Base-by-base conservation (phyloP, 805 yeast species). In the Tetrapisispora nanseiensis region DNA sequence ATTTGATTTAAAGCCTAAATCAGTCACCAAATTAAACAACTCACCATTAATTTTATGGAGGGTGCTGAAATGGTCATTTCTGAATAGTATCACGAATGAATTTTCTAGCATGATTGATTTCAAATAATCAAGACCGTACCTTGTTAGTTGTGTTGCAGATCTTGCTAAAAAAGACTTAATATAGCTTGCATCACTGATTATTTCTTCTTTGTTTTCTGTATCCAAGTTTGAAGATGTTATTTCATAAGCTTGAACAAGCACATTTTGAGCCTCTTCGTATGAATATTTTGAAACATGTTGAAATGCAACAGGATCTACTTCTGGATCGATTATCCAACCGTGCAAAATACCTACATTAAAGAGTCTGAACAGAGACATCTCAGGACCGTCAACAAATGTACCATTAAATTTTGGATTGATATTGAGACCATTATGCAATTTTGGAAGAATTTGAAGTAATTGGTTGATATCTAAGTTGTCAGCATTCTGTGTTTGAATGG, bases 1-100 rank as follows among this genome's bases (percentile, higher is more conserved):
- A 32, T 69, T 66, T 19, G 56, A 46, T 34, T 50, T 55, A 52
- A 76, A 82, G 3, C 92, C 86, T 13, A 70, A 65, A 56, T 92
- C 96, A 1, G 92, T 84, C 3, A 84, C 80, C 22, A 90, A 66
- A 5, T 75, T 61, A 55, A 75, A 86, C 26, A 90, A 65, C 42
- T 70, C 69, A 23, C 68, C 68, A 32, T 62, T 63, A 15, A 58
- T 61, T 54, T 79, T 80, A 44, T 61, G 73, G 10, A 89, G 57
- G 0, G 96, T 86, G 48, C 74, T 74, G 62, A 85, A 90, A 59
- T 87, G 96, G 59, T 92, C 89, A 61, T 92, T 90, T 55, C 97
- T 72, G 66, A 89, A 92, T 47, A 90, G 74, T 0, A 90, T 77
- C 1, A 80, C 75, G 42, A 80, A 69, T 6, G 79, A 72, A 33